Conservation (phyloP, 495 filamentous ascomycete species). For the Pyrenopolyporus hunteri region DNA sequence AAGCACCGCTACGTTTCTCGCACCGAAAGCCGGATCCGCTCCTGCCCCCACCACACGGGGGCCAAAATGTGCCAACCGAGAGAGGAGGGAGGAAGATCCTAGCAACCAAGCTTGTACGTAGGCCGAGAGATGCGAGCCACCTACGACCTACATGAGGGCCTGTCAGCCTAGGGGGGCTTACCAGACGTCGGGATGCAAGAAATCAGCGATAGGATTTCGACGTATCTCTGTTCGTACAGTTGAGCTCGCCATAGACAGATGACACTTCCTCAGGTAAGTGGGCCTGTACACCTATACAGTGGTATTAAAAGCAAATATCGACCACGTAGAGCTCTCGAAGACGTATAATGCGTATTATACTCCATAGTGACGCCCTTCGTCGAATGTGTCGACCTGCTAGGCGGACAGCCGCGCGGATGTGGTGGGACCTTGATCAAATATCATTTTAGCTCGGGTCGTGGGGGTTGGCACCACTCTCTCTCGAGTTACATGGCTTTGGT, state of each 20-base stretch:
- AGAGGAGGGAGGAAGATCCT: slow-evolving; percentile 20
- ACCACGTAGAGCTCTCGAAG: background rate
- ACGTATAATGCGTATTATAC: background rate
- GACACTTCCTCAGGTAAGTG: background rate
- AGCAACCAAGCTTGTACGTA: background rate
- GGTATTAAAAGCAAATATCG: background rate
- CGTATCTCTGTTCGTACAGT: slow-evolving; percentile 1
- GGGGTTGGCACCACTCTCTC: slow-evolving; percentile 1
- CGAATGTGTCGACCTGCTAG: no score
- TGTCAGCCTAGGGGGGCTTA: slow-evolving; percentile 15
- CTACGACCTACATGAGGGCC: slow-evolving; percentile 18
- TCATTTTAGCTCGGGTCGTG: slow-evolving; percentile 1
- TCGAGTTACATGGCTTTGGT: background rate
- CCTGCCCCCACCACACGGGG: slow-evolving; percentile 25
- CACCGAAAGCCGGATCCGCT: slow-evolving; percentile 11
- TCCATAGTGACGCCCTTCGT: background rate
- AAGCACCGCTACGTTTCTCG: slow-evolving; percentile 16
- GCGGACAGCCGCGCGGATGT: slow-evolving; percentile 9
- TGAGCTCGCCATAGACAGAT: background rate
- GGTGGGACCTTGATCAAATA: background rate
- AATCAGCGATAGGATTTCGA: background rate
- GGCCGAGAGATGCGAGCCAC: slow-evolving; percentile 13
- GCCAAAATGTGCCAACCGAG: slow-evolving; percentile 17
- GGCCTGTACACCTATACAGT: background rate
- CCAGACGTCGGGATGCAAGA: slow-evolving; percentile 6